Conservation (phyloP, 169 alveolate genomes). For the Plasmodium fragile region DNA sequence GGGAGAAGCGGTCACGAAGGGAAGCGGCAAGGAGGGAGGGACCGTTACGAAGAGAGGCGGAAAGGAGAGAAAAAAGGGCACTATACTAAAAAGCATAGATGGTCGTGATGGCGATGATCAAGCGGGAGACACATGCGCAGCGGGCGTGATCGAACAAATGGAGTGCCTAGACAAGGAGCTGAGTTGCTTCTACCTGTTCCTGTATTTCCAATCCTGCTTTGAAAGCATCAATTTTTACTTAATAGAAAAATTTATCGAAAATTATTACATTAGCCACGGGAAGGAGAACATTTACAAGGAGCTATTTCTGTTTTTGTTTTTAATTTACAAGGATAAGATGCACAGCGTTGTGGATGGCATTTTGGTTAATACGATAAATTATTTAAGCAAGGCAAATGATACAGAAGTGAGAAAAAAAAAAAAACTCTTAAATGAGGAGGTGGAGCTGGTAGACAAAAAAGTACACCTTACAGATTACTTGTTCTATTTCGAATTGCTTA, state of each 20-base stretch:
- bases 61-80: neutral
- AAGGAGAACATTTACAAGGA: conserved; percentile 65
- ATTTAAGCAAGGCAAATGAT: neutral
- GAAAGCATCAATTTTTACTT: conserved; percentile 68
- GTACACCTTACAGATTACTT: conserved; percentile 9
- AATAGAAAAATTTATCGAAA: conserved; percentile 74
- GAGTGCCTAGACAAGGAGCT: conserved; percentile 30
- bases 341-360: conserved; percentile 55
- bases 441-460: neutral
- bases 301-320: conserved; percentile 53
- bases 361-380: conserved; percentile 29
- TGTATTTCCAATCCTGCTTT: conserved; percentile 49
- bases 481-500: conserved; percentile 56
- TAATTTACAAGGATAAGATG: conserved; percentile 71
- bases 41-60: neutral
- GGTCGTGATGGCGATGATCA: neutral
- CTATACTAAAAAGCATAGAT: neutral
- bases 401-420: conserved; percentile 30
- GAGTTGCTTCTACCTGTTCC: conserved; percentile 43
- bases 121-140: neutral
- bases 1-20: neutral
- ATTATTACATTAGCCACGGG: conserved; percentile 45
- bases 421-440: conserved; percentile 3
- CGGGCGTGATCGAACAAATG: neutral
- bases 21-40: neutral